phyloP scores from a whole-genome alignment of 805 yeast species.

The Yamadazyma tumulicola region DNA sequence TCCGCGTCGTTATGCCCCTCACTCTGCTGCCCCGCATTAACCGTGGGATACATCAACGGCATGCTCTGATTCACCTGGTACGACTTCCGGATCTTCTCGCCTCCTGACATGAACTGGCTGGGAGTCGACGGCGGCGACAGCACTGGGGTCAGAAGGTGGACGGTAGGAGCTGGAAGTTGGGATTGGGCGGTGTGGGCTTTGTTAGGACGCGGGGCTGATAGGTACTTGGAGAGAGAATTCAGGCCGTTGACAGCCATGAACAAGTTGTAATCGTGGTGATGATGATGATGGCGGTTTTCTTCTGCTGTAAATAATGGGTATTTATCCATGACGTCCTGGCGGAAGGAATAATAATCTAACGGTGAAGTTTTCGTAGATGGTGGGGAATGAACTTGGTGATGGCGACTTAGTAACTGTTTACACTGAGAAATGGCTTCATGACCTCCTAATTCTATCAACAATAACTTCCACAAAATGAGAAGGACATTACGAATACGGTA shows the following conservation, averaged over 20 bases:
- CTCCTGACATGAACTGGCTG: constrained; percentile 44
- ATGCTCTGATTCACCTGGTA: constrained; percentile 64
- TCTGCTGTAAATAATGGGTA: constrained; percentile 75
- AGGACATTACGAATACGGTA: constrained; percentile 57
- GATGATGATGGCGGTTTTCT: constrained; percentile 6
- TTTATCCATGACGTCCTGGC: constrained; percentile 69
- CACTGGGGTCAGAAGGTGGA: constrained; percentile 82
- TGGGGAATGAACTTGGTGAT: constrained; percentile 34
- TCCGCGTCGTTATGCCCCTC: too few species aligned
- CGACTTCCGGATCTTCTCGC: constrained; percentile 48
- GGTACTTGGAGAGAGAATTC: constrained; percentile 55
- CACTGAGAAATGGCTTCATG: constrained; percentile 33
- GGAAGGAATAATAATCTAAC: constrained; percentile 75
- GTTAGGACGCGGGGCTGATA: constrained; percentile 56
- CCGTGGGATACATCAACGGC: constrained; percentile 62
- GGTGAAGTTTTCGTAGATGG: constrained; percentile 57
- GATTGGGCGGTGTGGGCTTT: constrained; percentile 41
- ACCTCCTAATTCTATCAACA: constrained; percentile 64
- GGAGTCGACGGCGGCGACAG: constrained; percentile 69
- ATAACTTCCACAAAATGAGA: constrained; percentile 48
- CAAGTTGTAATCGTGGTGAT: constrained; percentile 23
- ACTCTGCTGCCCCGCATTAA: too few species aligned
- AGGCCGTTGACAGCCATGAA: constrained; percentile 41
- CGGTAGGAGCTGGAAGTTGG: constrained; percentile 48
- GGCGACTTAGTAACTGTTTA: constrained; percentile 44